A percentile compares a stretch with the other conserved stretches of the same genome.
phyloP scores from a whole-genome alignment of 2,329 filamentous ascomycete genomes.

The Hymenoscyphus scutula region DNA sequence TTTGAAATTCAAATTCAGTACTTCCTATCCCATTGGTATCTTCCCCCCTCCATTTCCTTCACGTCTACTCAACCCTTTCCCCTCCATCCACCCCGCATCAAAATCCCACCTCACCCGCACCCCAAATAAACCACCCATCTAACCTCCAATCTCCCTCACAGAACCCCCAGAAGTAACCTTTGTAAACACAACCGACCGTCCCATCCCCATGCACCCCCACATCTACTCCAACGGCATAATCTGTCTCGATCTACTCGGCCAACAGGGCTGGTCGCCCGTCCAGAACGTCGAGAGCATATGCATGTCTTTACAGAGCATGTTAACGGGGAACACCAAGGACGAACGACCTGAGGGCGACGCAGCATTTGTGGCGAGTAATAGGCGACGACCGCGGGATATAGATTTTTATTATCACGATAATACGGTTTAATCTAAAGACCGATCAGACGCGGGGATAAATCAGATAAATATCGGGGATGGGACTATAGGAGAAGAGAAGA shows the following conservation, averaged over 20 bases:
- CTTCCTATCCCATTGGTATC: constrained; percentile 85
- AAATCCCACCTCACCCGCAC: background rate
- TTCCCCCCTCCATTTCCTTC: constrained; percentile 5
- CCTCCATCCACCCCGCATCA: background rate
- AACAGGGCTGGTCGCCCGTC: constrained; percentile 90
- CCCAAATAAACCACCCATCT: background rate
- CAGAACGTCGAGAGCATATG: constrained; percentile 96
- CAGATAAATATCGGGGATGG: too few relatives aligned
- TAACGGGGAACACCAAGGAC: constrained; percentile 90
- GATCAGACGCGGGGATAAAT: background rate
- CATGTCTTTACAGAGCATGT: constrained; percentile 97
- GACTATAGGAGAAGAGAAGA: too few relatives aligned
- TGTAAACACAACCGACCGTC: constrained; percentile 59
- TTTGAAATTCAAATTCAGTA: constrained; percentile 81
- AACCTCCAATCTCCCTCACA: constrained; percentile 37
- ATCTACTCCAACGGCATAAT: constrained; percentile 98
- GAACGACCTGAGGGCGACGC: constrained; percentile 88
- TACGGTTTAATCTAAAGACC: constrained; percentile 47
- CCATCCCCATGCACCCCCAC: constrained; percentile 92
- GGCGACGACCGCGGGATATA: constrained; percentile 79
- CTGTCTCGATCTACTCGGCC: constrained; percentile 87
- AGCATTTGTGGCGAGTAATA: constrained; percentile 81
- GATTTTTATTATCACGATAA: constrained; percentile 94
- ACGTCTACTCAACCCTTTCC: background rate
- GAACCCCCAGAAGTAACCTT: constrained; percentile 96